Evolutionary conservation across 495 filamentous ascomycete species (phyloP).

Genomic region (Achaetomiella virescens): DNA sequence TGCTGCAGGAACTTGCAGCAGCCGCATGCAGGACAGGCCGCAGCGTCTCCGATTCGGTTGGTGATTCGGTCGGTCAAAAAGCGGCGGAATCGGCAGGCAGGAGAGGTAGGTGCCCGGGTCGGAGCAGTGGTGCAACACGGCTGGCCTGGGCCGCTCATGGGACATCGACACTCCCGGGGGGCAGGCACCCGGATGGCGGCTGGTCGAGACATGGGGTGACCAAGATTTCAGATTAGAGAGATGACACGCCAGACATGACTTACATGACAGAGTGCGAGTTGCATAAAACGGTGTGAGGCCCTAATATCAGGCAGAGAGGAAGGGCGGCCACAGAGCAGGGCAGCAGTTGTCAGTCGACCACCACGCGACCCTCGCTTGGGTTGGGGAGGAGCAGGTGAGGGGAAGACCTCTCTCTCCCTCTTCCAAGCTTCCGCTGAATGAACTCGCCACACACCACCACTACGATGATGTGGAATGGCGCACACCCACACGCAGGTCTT

Average conservation of each 20-base stretch:
- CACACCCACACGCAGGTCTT: neutral
- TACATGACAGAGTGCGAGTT: constrained; percentile 20
- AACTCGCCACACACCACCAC: neutral
- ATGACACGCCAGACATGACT: constrained; percentile 15
- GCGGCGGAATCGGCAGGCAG: constrained; percentile 3
- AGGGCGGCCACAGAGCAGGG: constrained; percentile 1
- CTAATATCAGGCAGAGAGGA: constrained; percentile 4
- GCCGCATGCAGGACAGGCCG: constrained; percentile 30
- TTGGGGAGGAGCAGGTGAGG: constrained; percentile 1
- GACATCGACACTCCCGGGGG: neutral
- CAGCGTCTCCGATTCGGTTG: constrained; percentile 4
- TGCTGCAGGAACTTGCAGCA: constrained; percentile 30
- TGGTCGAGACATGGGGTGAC: neutral
- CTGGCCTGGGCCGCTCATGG: neutral
- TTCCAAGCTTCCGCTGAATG: neutral
- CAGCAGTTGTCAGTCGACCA: constrained; percentile 4
- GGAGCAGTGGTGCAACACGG: neutral
- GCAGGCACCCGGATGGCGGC: neutral
- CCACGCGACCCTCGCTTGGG: constrained; percentile 3
- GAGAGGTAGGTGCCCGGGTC: constrained; percentile 1
- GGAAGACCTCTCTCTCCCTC: neutral
- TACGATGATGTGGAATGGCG: neutral
- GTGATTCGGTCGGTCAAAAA: neutral
- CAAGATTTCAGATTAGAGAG: constrained; percentile 7
- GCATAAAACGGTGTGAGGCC: constrained; percentile 17